Evolutionary conservation across 2,329 filamentous ascomycete genomes (phyloP).

Genomic region (Epichloe glyceriae): DNA sequence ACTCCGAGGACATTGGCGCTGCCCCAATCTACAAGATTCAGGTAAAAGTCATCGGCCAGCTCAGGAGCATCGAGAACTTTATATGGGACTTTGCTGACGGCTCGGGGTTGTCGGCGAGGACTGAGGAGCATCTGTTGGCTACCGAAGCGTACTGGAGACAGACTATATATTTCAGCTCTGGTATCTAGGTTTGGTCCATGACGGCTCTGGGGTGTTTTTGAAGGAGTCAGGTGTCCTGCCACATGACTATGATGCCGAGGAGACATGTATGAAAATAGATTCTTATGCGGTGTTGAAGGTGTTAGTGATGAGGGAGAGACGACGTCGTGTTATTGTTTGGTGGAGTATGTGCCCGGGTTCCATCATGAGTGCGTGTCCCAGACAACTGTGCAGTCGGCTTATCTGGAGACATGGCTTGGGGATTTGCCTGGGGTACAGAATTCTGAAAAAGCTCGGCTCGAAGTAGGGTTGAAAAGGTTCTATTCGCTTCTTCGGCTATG

Average conservation of each 20-base stretch:
- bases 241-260: slow-evolving; percentile 55
- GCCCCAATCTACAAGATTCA: slow-evolving; percentile 96
- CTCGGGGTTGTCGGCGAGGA: slow-evolving; percentile 74
- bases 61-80: slow-evolving; percentile 96
- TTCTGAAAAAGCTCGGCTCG: slow-evolving; percentile 87
- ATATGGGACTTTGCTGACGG: slow-evolving; percentile 92
- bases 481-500: slow-evolving; percentile 80
- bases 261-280: slow-evolving; percentile 85
- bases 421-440: slow-evolving; percentile 69
- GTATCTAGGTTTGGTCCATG: slow-evolving; percentile 83
- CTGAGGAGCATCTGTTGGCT: slow-evolving; percentile 90
- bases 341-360: slow-evolving; percentile 67
- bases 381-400: slow-evolving; percentile 35
- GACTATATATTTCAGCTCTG: slow-evolving; percentile 82
- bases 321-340: slow-evolving; percentile 51
- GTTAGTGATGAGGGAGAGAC: slow-evolving; percentile 61
- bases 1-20: slow-evolving; percentile 90
- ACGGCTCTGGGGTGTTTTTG: slow-evolving; percentile 76
- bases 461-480: slow-evolving; percentile 77
- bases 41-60: slow-evolving; percentile 91
- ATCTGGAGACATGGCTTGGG: slow-evolving; percentile 49
- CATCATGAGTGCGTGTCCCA: slow-evolving; percentile 45
- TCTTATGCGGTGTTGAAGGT: slow-evolving; percentile 93
- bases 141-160: slow-evolving; percentile 84
- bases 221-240: slow-evolving; percentile 75